Evolutionary conservation across 208 protist genomes (phyloP), one percentile per base, ranked within the genome.

Genomic region (Trypanosoma conorhini): DNA sequence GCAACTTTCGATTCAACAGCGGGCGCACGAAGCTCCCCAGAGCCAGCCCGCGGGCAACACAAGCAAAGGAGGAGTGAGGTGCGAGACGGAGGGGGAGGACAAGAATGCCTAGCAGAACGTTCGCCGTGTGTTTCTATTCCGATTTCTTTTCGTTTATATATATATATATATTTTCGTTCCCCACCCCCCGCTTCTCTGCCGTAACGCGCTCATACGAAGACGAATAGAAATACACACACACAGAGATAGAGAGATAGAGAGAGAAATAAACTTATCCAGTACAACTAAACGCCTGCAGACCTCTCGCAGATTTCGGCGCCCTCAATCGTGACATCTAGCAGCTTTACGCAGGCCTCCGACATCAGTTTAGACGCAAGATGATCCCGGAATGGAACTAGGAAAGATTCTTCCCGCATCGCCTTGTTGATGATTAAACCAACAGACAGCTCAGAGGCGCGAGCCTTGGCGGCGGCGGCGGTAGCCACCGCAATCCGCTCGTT

Each of bases 341-440:
- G 56, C 58, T 74, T 65, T 42, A 95, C 81, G 15, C 83, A 81
- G 3, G 77, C 74, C 72, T 90, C 82, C 1, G 90, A 93, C 76
- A 92, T 89, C 19, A 95, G 76, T 72, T 83, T 86, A 0, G 84
- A 69, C 22, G 77, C 42, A 1, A 95, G 65, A 33, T 93, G 87
- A 31, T 72, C 67, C 0, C 59, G 55, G 57, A 86, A 93, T 10
- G 77, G 51, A 10, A 71, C 60, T 62, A 87, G 80, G 59, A 95
- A 95, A 1, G 85, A 70, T 12, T 66, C 67, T 2, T 93, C 90
- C 21, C 90, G 80, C 15, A 81, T 82, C 9, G 74, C 24, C 51
- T 82, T 84, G 58, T 82, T 90, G 13, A 95, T 65, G 38, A 95
- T 75, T 22, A 92, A 79, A 19, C 90, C 90, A 13, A 91, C 84